A percentile compares a stretch with the other conserved stretches of the same genome.
phyloP scores from a whole-genome alignment of 768 basidiomycete genomes.

The Leucocoprinus leucothites region DNA sequence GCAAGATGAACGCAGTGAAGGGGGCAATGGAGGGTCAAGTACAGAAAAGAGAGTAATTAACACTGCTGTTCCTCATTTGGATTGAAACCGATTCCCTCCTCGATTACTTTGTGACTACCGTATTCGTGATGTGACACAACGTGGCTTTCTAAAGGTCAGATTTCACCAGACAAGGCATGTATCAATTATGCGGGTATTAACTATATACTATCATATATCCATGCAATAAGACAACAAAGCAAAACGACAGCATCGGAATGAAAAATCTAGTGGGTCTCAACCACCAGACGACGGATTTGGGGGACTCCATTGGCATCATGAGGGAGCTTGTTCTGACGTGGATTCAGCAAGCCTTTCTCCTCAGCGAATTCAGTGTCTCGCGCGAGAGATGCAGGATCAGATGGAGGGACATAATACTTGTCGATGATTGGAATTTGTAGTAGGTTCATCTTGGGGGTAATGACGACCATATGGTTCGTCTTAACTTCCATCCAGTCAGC shows the following conservation, averaged over 20 bases:
- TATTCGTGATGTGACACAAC: slow-evolving; percentile 3
- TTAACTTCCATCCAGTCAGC: slow-evolving; percentile 99
- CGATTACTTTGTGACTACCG: slow-evolving; percentile 1
- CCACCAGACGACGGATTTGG: neutral
- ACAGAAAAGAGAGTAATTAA: neutral
- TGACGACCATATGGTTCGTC: slow-evolving; percentile 92
- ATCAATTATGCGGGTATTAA: neutral
- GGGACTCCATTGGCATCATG: slow-evolving; percentile 1
- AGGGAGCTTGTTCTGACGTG: slow-evolving; percentile 34
- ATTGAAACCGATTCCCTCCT: neutral
- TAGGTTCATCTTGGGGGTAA: slow-evolving; percentile 94
- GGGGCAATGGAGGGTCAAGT: neutral
- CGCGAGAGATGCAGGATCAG: slow-evolving; percentile 66
- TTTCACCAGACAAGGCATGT: too few species aligned
- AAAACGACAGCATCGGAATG: neutral
- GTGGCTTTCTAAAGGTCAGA: neutral
- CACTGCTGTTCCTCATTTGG: neutral
- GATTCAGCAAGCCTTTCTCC: slow-evolving; percentile 79
- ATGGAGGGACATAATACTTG: slow-evolving; percentile 87
- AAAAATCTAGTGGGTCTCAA: neutral
- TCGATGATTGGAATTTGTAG: slow-evolving; percentile 93
- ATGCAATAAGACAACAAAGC: neutral
- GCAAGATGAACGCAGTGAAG: neutral
- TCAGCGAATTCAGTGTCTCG: slow-evolving; percentile 83
- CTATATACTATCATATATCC: neutral